Percentiles rank a stretch among this genome's conserved stretches.
Conservation (phyloP, 2,329 filamentous ascomycete genomes). For the Rhytidhysteron rufulum region DNA sequence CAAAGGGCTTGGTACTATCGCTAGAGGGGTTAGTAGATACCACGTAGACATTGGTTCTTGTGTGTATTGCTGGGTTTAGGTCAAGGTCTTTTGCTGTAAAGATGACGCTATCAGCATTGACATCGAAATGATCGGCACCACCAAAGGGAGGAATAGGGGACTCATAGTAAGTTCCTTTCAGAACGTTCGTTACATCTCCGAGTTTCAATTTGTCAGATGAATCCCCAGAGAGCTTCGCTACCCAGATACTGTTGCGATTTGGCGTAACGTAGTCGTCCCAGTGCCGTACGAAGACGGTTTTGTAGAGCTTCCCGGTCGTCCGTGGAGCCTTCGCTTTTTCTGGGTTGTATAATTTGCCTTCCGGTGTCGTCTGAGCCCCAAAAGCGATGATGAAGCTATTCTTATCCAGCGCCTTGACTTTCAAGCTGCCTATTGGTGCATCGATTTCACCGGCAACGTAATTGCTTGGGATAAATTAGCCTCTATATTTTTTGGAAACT, state of each 20-base stretch:
- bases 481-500: too few species aligned
- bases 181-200: conserved; percentile 57
- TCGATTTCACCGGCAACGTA: conserved; percentile 43
- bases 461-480: conserved; percentile 17
- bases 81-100: conserved; percentile 74
- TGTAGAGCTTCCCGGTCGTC: conserved; percentile 68
- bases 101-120: conserved; percentile 61
- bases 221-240: conserved; percentile 52
- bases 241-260: conserved; percentile 70
- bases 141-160: conserved; percentile 76
- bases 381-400: conserved; percentile 44
- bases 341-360: conserved; percentile 67
- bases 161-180: conserved; percentile 57
- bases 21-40: conserved; percentile 51
- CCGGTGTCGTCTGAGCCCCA: conserved; percentile 60
- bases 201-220: conserved; percentile 27
- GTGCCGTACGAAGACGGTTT: conserved; percentile 72
- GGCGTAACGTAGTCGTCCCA: conserved; percentile 75
- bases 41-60: conserved; percentile 78
- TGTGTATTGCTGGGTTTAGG: conserved; percentile 68
- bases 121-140: conserved; percentile 75
- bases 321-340: conserved; percentile 56
- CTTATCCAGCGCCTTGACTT: conserved; percentile 37
- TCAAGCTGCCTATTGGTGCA: conserved; percentile 47
- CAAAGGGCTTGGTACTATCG: conserved; percentile 37